A percentile compares a stretch with the other conserved stretches of the same genome.
Evolutionary conservation across 768 basidiomycete genomes (phyloP).

Genomic region (Tubosaeta sp.): DNA sequence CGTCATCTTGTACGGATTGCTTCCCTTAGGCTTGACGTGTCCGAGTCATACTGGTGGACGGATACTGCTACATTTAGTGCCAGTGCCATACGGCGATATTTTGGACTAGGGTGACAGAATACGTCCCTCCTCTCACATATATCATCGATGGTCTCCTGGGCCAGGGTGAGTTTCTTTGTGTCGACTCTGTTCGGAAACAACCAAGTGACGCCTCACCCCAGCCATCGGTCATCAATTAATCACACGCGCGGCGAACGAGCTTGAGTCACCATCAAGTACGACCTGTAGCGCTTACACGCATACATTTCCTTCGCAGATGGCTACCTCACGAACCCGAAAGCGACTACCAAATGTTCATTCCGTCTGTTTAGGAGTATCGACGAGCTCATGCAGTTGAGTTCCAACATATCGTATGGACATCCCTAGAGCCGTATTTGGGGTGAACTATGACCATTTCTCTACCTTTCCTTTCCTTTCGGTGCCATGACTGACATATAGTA

Average conservation of each 20-base stretch:
- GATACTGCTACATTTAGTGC: conserved; percentile 26
- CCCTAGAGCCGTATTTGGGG: conserved; percentile 8
- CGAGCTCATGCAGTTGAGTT: conserved; percentile 28
- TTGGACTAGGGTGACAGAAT: conserved; percentile 33
- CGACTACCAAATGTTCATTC: conserved; percentile 50
- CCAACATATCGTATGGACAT: conserved; percentile 5
- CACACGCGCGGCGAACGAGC: conserved; percentile 50
- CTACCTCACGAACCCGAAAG: conserved; percentile 52
- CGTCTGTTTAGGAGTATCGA: conserved; percentile 53
- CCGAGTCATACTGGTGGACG: background rate
- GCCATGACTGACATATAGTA: background rate
- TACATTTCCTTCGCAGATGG: conserved; percentile 53
- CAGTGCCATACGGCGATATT: conserved; percentile 46
- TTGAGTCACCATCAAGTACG: conserved; percentile 48
- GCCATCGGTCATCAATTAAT: conserved; percentile 42
- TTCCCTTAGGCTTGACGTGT: background rate
- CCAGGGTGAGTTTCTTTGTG: conserved; percentile 16
- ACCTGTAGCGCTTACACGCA: conserved; percentile 52
- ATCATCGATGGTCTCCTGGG: conserved; percentile 41
- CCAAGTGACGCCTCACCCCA: background rate
- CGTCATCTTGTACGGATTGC: conserved; percentile 37
- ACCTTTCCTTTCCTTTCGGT: background rate
- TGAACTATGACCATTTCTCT: conserved; percentile 15
- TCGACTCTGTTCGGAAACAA: no score
- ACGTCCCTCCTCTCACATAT: conserved; percentile 48